Evolutionary conservation across 768 basidiomycete species (phyloP).

Genomic region (Multifurca ochricompacta): DNA sequence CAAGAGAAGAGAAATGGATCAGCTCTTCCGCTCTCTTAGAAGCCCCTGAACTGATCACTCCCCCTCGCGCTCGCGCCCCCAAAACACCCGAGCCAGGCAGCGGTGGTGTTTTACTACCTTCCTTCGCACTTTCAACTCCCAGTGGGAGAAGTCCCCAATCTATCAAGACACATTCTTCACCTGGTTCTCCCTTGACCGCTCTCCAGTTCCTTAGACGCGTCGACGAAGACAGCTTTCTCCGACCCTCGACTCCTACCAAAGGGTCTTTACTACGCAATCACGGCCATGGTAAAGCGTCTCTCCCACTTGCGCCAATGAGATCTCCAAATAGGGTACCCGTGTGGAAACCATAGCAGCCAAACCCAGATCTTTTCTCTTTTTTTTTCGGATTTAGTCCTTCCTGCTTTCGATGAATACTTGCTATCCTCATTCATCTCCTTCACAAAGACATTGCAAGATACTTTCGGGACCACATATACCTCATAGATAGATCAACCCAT

Average conservation of each 20-base stretch:
- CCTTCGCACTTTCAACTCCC: slow-evolving; percentile 53
- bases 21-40: slow-evolving; percentile 67
- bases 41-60: slow-evolving; percentile 34
- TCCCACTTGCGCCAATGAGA: neutral
- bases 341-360: slow-evolving; percentile 19
- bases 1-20: slow-evolving; percentile 74
- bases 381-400: neutral
- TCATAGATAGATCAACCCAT: slow-evolving; percentile 8
- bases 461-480: slow-evolving; percentile 7
- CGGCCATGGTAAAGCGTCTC: neutral
- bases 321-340: slow-evolving; percentile 16
- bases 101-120: slow-evolving; percentile 42
- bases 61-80: slow-evolving; percentile 38
- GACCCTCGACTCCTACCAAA: slow-evolving; percentile 63
- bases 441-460: slow-evolving; percentile 6
- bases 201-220: slow-evolving; percentile 83
- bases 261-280: slow-evolving; percentile 1
- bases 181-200: slow-evolving; percentile 69
- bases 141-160: slow-evolving; percentile 39
- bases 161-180: slow-evolving; percentile 45
- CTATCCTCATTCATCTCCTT: neutral
- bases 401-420: slow-evolving; percentile 6
- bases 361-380: neutral
- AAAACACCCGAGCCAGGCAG: slow-evolving; percentile 61
- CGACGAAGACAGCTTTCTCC: slow-evolving; percentile 46